These are phyloP conservation scores for Monoraphidium neglectum DNA, from an alignment of 139 green algal species.

Conservation along the genomic window DNA sequence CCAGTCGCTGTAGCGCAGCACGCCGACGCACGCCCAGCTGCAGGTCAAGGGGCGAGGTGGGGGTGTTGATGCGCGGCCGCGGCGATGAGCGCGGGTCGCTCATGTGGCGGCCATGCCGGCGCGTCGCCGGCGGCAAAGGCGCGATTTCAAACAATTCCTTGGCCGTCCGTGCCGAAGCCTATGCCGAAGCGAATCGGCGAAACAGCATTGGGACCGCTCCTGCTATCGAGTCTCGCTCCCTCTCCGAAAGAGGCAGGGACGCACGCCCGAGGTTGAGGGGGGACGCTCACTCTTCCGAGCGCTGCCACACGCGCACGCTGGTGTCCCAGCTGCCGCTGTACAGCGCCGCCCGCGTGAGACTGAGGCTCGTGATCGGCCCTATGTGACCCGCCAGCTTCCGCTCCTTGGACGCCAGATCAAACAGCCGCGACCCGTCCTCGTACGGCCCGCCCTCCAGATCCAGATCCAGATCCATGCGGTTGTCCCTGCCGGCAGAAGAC, in stretches of 20 bases:
- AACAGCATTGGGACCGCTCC: too few relatives aligned
- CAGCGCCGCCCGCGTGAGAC: constrained; percentile 35
- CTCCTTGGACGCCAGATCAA: constrained; percentile 43
- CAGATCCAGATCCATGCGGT: neutral
- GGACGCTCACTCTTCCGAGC: neutral
- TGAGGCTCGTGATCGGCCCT: constrained; percentile 61
- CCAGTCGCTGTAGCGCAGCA: constrained; percentile 68
- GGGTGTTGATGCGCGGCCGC: too few relatives aligned
- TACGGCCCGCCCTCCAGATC: neutral
- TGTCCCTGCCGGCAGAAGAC: neutral
- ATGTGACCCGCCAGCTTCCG: constrained; percentile 55
- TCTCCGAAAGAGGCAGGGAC: too few relatives aligned
- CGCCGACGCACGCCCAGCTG: constrained; percentile 13
- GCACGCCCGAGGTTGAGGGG: too few relatives aligned
- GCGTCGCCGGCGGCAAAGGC: too few relatives aligned
- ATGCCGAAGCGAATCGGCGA: too few relatives aligned
- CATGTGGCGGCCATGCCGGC: too few relatives aligned
- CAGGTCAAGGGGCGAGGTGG: neutral
- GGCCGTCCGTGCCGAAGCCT: too few relatives aligned
- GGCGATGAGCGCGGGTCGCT: too few relatives aligned
- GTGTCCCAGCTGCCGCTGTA: constrained; percentile 42
- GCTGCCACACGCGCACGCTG: constrained; percentile 54
- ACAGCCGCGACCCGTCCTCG: constrained; percentile 22
- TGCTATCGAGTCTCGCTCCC: too few relatives aligned
- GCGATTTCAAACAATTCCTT: too few relatives aligned